Base-by-base conservation (phyloP, 768 basidiomycete genomes). In the Pholiota microspora region DNA sequence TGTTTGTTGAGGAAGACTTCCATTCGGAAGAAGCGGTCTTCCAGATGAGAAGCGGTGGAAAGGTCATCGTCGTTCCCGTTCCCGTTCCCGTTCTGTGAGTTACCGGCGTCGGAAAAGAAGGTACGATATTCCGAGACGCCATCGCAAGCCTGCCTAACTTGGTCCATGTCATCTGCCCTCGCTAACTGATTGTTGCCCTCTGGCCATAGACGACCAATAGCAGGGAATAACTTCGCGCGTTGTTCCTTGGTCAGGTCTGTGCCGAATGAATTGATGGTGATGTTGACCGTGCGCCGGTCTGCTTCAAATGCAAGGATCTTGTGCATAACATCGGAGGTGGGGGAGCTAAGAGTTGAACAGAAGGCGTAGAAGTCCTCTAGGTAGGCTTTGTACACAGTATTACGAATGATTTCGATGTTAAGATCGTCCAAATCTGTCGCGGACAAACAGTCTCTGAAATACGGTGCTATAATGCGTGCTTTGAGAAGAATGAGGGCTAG, bases 351-450 rank as follows among this genome's bases (percentile, higher is more conserved):
- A 7, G 88, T 84, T 44, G 79, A 73, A 67, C 86, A 89, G 72
- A 89, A 98, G 59, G 79, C 70, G 75, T 94, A 83, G 70, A 99
- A 99, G 71, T 99, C 97, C 69, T 98, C 96, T 54, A 99, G 88
- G 73, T 99, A 99, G 15, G 94, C 89, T 71, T 97, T 98, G 82
- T 98, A 98, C 31, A 99, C 89, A 1, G 96, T 95, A 74, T 98
- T 98, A 40, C 97, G 92, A 72, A 99, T 95, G 73, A 99, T 97
- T 76, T 99, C 97, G 66, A 99, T 98, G 77, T 99, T 98, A 54
- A 98, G 85, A 69, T 98, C 97, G 68, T 99, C 97, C 45, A 99
- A 83, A 69, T 99, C 97, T 40, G 90, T 85, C 15, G 97, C 96
- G 31, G 94, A 89, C 23, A 98, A 80, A 68, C 95, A 98, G 63